Base-by-base conservation (phyloP, 1,139 yeast genomes). In the Candida frijolesensis region DNA sequence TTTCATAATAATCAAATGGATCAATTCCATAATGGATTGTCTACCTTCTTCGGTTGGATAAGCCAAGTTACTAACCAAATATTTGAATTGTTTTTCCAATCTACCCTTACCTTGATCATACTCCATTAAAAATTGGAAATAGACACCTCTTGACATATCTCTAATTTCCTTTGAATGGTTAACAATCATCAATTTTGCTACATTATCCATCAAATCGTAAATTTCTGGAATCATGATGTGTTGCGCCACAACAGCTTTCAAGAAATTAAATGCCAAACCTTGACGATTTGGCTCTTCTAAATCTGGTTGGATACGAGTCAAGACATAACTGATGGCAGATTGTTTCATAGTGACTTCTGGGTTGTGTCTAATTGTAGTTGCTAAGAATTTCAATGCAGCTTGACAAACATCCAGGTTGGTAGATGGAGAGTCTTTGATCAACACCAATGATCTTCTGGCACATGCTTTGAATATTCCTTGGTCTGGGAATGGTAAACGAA, bases 51-150 rank as follows among this genome's bases (percentile, higher is more conserved):
- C 87, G 4, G 96, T 85, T 12, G 96, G 94, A 64, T 95, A 95
- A 27, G 84, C 79, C 61, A 95, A 73, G 64, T 95, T 94, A 55
- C 83, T 83, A n/a, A 92, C 87, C 67, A 94, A 76, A 62, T 87
- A 85, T 56, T 86, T 84, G 68, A 92, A 85, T 60, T 89, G 96
- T 60, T 86, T 89, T 57, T 89, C 95, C 48, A 94, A 69, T 57
- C 91, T 82, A 5, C 95, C 92, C 61, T 85, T 81, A 32, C 98
- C 92, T 70, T 94, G 98, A 60, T 96, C 98, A 62, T 89, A 94
- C 61, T 91, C 97, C 86, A 92, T 88, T 61, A 94, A 71, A 61
- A 94, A 95, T 62, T 86, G 94, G 66, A 84, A 88, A 65, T 84
- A 95, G 1, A 89, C 84, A 56, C 89, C 81, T 66, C 98, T 81